Percentiles rank a stretch among this genome's conserved stretches.
Evolutionary conservation across 2,329 filamentous ascomycete species (phyloP).

Genomic region (Aspergillaceae sp.): DNA sequence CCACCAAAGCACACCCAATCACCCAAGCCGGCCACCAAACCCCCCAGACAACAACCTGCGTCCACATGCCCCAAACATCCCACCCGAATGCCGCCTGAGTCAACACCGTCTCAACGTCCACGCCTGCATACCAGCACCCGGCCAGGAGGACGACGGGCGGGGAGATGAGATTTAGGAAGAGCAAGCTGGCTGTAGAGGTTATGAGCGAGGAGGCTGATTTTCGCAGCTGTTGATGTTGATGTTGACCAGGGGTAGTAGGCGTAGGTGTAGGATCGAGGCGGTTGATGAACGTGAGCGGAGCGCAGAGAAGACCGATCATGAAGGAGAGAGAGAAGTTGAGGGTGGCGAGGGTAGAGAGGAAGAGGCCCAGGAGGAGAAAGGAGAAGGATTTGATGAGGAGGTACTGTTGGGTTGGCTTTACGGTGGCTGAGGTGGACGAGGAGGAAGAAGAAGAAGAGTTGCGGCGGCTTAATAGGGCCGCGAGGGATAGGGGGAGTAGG

Average conservation of each 20-base stretch:
- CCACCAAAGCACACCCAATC: conserved; percentile 40
- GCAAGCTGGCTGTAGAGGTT: conserved; percentile 33
- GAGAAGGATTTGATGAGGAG: conserved; percentile 82
- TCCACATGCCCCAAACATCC: conserved; percentile 84
- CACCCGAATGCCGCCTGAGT: conserved; percentile 73
- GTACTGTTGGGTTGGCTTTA: conserved; percentile 51
- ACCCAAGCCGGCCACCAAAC: conserved; percentile 95
- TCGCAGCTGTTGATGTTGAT: not conserved
- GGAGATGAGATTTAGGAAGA: conserved; percentile 52
- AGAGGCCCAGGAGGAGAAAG: conserved; percentile 83
- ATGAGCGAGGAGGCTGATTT: conserved; percentile 13
- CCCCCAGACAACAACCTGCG: conserved; percentile 82
- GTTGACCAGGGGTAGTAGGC: not conserved
- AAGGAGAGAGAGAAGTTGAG: conserved; percentile 91
- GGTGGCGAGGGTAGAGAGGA: conserved; percentile 83
- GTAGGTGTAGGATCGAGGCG: conserved; percentile 12
- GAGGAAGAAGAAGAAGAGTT: conserved; percentile 32
- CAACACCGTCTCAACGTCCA: conserved; percentile 51
- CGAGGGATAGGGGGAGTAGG: conserved; percentile 50
- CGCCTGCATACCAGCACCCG: conserved; percentile 41
- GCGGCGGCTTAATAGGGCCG: conserved; percentile 43
- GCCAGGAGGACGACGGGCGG: conserved; percentile 50
- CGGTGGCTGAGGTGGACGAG: not conserved
- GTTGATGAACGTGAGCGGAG: conserved; percentile 64
- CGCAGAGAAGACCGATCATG: conserved; percentile 68